phyloP scores from a whole-genome alignment of 2,329 filamentous ascomycete species.

The Didymella arachidicola region DNA sequence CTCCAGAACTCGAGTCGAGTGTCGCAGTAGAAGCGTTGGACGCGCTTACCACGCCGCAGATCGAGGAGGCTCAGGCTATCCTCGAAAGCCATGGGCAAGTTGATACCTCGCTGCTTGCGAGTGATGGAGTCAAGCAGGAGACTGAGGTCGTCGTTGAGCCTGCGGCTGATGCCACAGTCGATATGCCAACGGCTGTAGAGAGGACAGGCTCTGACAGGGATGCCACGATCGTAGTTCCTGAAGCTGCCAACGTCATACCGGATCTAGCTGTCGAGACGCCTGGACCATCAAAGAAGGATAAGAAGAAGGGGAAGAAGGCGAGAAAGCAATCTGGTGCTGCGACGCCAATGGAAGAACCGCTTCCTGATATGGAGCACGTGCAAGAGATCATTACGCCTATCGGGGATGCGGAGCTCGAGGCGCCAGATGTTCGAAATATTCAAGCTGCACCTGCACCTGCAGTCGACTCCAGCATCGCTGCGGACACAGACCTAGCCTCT shows the following conservation, averaged over 20 bases:
- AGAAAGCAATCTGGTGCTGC: slow-evolving; percentile 27
- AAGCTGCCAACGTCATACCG: background rate
- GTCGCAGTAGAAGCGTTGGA: slow-evolving; percentile 3
- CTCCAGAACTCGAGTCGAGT: slow-evolving; percentile 12
- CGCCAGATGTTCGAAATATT: background rate
- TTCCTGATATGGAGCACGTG: background rate
- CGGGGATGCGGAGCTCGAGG: background rate
- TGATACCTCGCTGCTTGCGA: background rate
- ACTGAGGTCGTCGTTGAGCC: background rate
- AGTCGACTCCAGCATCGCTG: background rate
- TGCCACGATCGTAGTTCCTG: background rate
- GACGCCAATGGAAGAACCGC: slow-evolving; percentile 21
- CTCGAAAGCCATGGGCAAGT: slow-evolving; percentile 1
- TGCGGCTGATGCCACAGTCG: background rate
- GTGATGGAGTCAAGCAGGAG: slow-evolving; percentile 1
- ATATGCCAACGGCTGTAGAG: background rate
- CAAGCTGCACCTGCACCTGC: background rate
- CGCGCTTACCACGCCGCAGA: slow-evolving; percentile 4
- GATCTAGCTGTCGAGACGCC: slow-evolving; percentile 13
- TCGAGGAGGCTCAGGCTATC: slow-evolving; percentile 2
- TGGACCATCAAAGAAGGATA: slow-evolving; percentile 29
- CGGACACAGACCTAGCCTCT: background rate
- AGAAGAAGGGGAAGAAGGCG: slow-evolving; percentile 36
- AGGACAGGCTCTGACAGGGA: background rate
- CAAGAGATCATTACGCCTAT: background rate